Conservation (phyloP, 306 rosid species). For the Elaeagnus macrophylla region DNA sequence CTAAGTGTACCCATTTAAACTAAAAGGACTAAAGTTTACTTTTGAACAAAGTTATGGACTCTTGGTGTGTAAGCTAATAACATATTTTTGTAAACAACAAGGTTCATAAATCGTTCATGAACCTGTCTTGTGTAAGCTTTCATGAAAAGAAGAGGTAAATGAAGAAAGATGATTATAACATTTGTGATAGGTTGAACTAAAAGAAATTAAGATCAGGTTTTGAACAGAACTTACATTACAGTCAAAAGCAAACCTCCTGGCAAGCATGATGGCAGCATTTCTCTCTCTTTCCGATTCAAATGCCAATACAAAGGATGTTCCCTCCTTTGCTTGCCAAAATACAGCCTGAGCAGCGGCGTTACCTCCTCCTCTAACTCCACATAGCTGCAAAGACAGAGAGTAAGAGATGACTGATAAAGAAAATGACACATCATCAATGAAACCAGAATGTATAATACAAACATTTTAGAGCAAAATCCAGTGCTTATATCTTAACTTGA, state of each 20-base stretch:
- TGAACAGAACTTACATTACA: slow-evolving; percentile 52
- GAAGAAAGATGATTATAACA: background rate
- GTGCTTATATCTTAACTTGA: too few species aligned
- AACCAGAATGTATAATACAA: too few species aligned
- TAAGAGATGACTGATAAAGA: background rate
- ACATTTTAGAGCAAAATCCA: background rate
- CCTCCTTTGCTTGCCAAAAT: slow-evolving; percentile 81
- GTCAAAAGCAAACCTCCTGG: slow-evolving; percentile 86
- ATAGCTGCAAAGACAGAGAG: slow-evolving; percentile 39
- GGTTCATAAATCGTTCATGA: too few species aligned
- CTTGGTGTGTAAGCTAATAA: too few species aligned
- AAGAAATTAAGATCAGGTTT: background rate
- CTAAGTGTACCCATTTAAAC: too few species aligned
- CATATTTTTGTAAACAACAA: too few species aligned
- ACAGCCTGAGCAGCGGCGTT: slow-evolving; percentile 83
- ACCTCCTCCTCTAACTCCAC: slow-evolving; percentile 91
- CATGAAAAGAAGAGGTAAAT: background rate
- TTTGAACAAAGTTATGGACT: too few species aligned
- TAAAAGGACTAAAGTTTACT: too few species aligned
- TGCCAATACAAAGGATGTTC: slow-evolving; percentile 63
- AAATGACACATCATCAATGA: background rate
- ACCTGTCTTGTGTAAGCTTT: background rate
- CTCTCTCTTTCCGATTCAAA: slow-evolving; percentile 82
- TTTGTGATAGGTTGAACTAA: background rate
- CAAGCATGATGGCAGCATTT: slow-evolving; percentile 84